Evolutionary conservation across 2,329 filamentous ascomycete species (phyloP), one percentile per base, ranked within the genome.

Genomic region (Amauroascus verrucosus): DNA sequence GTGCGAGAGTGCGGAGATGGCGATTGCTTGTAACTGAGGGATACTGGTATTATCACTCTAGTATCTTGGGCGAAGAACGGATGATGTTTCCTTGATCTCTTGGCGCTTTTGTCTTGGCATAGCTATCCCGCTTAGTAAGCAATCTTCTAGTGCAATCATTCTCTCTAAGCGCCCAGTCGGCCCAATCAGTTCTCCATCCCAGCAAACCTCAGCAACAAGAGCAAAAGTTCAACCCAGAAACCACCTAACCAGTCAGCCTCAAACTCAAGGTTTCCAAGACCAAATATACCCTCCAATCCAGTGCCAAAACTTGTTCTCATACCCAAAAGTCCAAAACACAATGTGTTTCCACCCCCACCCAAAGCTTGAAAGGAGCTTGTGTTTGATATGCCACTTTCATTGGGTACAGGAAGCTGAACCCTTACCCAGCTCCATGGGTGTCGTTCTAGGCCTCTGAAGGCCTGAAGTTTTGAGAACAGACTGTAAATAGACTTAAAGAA

Each of bases 1-100:
- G 55, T 57, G 18, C 51, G 55, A 28, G 35, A 33, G 14, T 57
- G 52, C 30, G 55, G 55, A 41, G 52, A 53, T 37, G 55, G 52
- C 13, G 26, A 54, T 32, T 57, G 52, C 14, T 18, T 14, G n/a
- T 41, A 45, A 45, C 8, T 2, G 6, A 35, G 14, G 32, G 32
- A 35, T 40, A 40, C 20, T n/a, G n/a, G n/a, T n/a, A n/a, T n/a
- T n/a, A n/a, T n/a, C n/a, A n/a, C n/a, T n/a, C n/a, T n/a, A n/a
- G n/a, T n/a, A n/a, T n/a, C n/a, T n/a, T n/a, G n/a, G n/a, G n/a
- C n/a, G n/a, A n/a, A n/a, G n/a, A n/a, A n/a, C n/a, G n/a, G n/a
- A n/a, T n/a, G n/a, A n/a, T n/a, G n/a, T n/a, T n/a, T n/a, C n/a
- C n/a, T n/a, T n/a, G n/a, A n/a, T 18, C 20, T 18, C 6, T 40